Evolutionary conservation across 2,329 filamentous ascomycete genomes (phyloP), one percentile per base, ranked within the genome.

Genomic region (Knufia petricola): DNA sequence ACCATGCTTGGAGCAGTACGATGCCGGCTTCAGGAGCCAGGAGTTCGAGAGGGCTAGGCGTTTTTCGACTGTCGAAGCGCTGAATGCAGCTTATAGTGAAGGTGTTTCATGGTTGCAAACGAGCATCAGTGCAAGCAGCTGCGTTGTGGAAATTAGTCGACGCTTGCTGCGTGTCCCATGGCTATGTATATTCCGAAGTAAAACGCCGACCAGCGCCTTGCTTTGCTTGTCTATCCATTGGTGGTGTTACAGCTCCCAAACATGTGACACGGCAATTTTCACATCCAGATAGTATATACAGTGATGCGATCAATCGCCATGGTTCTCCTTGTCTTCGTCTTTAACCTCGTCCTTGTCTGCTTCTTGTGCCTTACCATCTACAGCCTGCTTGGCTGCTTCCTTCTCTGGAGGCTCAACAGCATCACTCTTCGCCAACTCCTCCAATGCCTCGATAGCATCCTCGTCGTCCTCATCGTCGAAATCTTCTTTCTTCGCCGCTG

Each of bases 401-500:
- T 67, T 63, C 17, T 62, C 61, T 20, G 57, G 55, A 37, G 47
- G 23, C 47, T 23, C 41, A 54, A 28, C 44, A 38, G 36, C 32
- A 40, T 46, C 46, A 32, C 46, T 52, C 38, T 20, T 49, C 10
- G 61, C 62, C 30, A 70, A 55, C 40, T 64, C 65, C 50, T 70
- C 66, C 23, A 70, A 53, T 19, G 66, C 66, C 46, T 70, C 69
- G 15, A 65, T 53, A 30, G 61, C 60, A 52, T 71, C 69, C 36
- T 65, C 63, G 28, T 69, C 67, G 53, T 68, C 68, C 26, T 67
- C 65, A 44, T 63, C 64, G 19, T 60, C 59, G 32, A 56, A 49
- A n/a, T 61, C 56, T 8, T 57, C 56, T 21, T 51, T 31, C 31
- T 55, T 51, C 15, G 36, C 48, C 2, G 39, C 45, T 4, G 55